phyloP scores from a whole-genome alignment of 345 rosid genomes.

The Excoecaria agallocha region DNA sequence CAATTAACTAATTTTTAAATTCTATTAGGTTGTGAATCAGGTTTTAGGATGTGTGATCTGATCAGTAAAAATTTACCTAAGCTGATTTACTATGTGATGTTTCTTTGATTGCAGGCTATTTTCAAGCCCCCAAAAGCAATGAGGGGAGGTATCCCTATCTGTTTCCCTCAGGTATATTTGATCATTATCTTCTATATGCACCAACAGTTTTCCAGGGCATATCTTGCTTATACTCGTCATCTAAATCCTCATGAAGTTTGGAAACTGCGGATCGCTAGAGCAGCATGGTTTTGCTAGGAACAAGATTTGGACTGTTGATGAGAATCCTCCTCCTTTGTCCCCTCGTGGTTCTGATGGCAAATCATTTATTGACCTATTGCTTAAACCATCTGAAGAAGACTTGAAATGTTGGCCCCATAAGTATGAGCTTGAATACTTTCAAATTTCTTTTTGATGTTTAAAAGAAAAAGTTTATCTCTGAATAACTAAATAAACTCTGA shows the following conservation, averaged over 20 bases:
- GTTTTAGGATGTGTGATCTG: too few species aligned
- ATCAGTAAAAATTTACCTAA: not conserved
- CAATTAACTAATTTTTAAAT: not conserved
- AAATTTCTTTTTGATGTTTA: not conserved
- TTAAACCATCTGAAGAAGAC: slow-evolving; percentile 82
- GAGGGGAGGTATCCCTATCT: slow-evolving; percentile 82
- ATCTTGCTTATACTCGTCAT: not conserved
- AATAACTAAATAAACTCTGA: not conserved
- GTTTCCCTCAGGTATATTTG: slow-evolving; percentile 77
- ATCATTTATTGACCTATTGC: slow-evolving; percentile 64
- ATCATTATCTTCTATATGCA: not conserved
- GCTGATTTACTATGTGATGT: too few species aligned
- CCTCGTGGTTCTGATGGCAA: slow-evolving; percentile 52
- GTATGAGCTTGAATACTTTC: slow-evolving; percentile 25
- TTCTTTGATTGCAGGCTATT: slow-evolving; percentile 47
- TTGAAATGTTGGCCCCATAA: slow-evolving; percentile 76
- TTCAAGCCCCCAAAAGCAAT: slow-evolving; percentile 77
- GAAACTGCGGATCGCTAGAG: slow-evolving; percentile 65
- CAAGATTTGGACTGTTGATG: slow-evolving; percentile 74
- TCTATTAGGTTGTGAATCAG: too few species aligned
- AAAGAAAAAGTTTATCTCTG: not conserved
- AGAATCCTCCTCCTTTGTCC: slow-evolving; percentile 62
- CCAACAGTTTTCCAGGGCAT: not conserved
- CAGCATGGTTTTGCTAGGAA: slow-evolving; percentile 90
- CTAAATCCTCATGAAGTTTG: slow-evolving; percentile 51